Percentiles rank a stretch among this genome's conserved stretches.
Evolutionary conservation across 2,329 filamentous ascomycete species (phyloP).

Genomic region (Diaporthe sp.): DNA sequence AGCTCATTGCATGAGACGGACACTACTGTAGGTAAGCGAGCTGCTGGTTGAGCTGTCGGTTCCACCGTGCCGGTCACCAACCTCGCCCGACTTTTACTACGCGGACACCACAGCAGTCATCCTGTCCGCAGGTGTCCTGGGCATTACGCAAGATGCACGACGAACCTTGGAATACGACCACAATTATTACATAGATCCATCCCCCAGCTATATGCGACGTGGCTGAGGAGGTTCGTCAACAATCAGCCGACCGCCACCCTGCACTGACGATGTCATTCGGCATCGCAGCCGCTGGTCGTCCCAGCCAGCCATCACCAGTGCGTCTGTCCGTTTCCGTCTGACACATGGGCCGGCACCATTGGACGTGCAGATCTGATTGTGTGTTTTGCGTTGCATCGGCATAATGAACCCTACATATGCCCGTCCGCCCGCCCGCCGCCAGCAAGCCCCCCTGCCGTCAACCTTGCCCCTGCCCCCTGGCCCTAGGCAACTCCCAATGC

Average conservation of each 20-base stretch:
- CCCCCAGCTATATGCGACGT: constrained; percentile 4
- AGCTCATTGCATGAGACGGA: constrained; percentile 20
- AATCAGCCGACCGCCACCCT: constrained; percentile 28
- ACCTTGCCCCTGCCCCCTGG: constrained; percentile 21
- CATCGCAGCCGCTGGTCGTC: background rate
- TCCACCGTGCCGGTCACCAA: constrained; percentile 18
- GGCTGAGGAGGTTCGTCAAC: constrained; percentile 24
- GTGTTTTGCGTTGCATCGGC: constrained; percentile 34
- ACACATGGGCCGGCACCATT: constrained; percentile 29
- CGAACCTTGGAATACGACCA: constrained; percentile 24
- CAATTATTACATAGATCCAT: constrained; percentile 9
- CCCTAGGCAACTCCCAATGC: constrained; percentile 34
- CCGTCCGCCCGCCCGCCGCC: background rate
- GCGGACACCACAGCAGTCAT: background rate
- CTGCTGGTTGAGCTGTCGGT: constrained; percentile 30
- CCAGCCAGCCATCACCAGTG: constrained; percentile 10
- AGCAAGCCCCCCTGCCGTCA: constrained; percentile 21
- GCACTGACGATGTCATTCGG: constrained; percentile 17
- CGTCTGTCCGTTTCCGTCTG: constrained; percentile 20
- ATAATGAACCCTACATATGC: constrained; percentile 26
- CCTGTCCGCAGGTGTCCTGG: background rate
- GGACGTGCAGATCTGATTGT: constrained; percentile 20
- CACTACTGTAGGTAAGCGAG: constrained; percentile 24
- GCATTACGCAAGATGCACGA: constrained; percentile 3
- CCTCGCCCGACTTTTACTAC: constrained; percentile 20